phyloP scores from a whole-genome alignment of 495 filamentous ascomycete genomes.

The Tuber brumale region DNA sequence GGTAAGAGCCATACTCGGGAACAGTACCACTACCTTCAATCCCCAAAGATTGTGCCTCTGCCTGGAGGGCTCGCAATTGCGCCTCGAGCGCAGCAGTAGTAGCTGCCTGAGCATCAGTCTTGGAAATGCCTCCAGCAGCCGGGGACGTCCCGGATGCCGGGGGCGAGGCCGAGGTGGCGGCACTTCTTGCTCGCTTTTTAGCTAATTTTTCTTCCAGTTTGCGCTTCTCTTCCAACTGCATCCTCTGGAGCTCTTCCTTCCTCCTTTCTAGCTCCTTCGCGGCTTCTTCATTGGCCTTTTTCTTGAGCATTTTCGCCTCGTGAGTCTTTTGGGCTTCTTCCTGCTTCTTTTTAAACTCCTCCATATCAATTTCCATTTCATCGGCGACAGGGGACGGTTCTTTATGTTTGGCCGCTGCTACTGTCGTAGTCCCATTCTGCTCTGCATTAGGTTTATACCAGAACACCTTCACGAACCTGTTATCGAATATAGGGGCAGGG shows the following conservation, averaged over 20 bases:
- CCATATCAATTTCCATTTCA: constrained; percentile 62
- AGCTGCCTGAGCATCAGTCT: constrained; percentile 53
- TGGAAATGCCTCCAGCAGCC: constrained; percentile 47
- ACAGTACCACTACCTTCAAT: constrained; percentile 52
- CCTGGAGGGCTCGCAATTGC: constrained; percentile 74
- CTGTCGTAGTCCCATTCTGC: constrained; percentile 23
- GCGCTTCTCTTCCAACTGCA: constrained; percentile 67
- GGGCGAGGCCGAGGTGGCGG: constrained; percentile 16
- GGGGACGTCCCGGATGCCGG: constrained; percentile 19
- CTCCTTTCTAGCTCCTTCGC: constrained; percentile 67
- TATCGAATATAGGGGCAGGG: constrained; percentile 92
- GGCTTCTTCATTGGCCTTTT: constrained; percentile 65
- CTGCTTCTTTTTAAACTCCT: constrained; percentile 69
- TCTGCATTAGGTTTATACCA: constrained; percentile 69
- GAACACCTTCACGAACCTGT: constrained; percentile 95
- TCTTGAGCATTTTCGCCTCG: constrained; percentile 69
- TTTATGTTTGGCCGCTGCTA: constrained; percentile 20
- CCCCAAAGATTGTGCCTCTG: constrained; percentile 74
- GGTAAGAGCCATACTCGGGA: constrained; percentile 25
- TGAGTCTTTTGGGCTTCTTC: constrained; percentile 70
- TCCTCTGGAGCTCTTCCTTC: constrained; percentile 65
- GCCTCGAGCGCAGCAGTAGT: constrained; percentile 65
- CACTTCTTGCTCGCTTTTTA: constrained; percentile 45
- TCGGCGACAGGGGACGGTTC: constrained; percentile 27
- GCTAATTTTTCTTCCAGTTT: constrained; percentile 60